Base-by-base conservation (phyloP, 176 grass and related monocot genomes). In the Phyllostachys edulis region DNA sequence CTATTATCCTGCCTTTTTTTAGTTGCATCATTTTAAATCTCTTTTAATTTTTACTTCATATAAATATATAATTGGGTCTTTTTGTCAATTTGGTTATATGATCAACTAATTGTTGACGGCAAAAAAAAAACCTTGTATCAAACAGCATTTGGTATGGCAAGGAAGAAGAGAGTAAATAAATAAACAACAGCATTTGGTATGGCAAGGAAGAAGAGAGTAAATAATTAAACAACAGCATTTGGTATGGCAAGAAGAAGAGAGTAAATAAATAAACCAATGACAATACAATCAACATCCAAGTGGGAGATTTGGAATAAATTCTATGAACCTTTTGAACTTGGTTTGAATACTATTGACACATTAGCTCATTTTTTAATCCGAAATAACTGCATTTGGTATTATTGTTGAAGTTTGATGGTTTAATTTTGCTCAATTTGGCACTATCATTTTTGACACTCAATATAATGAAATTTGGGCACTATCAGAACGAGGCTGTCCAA, bases 331-430 rank as follows among this genome's bases (percentile, higher is more conserved):
- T 15, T 38, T 82, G 63, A 76, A 16, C 26, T 57, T 66, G 5
- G 1, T 75, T 67, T 67, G 47, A 52, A 74, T 61, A 61, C 3
- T 77, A 8, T 70, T 27, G 40, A 15, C 32, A 78, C 14, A 47
- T 24, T 29, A 5, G 63, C 20, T 47, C 71, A 7, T 51, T 71
- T 38, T 63, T 61, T 5, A 62, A 69, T 61, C 44, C 9, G 10
- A 87, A 63, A 82, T 63, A 78, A 63, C 7, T 63, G 54, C 5
- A 55, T 64, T 45, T 77, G 21, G 16, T 39, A 54, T 3, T 50
- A 44, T 21, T 54, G 55, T 36, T 51, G 34, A 77, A 70, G 11
- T 10, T 54, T 36, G 21, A n/a, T 69, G 40, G 37, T 45, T 64
- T 52, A 41, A 69, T 40, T 23, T 2, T 2, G 42, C 34, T 6